Evolutionary conservation across 805 yeast genomes (phyloP).

Genomic region (Candida corydali): DNA sequence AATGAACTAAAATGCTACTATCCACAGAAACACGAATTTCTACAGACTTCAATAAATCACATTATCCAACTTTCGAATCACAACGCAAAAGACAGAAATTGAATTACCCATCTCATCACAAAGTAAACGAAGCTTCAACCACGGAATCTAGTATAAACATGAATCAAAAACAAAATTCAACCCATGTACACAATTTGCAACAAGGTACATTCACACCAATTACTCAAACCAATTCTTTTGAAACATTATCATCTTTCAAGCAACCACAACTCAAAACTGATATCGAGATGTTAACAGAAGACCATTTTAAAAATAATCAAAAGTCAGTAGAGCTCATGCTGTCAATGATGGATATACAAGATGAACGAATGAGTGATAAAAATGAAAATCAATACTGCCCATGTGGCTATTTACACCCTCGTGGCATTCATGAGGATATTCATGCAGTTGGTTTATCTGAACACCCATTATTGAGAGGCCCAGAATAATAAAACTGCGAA

Average conservation of each 20-base stretch:
- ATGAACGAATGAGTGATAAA: neutral
- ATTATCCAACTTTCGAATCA: slow-evolving; percentile 5
- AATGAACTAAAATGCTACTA: no score
- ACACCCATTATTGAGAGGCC: slow-evolving; percentile 22
- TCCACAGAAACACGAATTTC: neutral
- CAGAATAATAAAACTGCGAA: no score
- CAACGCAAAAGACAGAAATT: slow-evolving; percentile 7
- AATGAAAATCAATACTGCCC: slow-evolving; percentile 15
- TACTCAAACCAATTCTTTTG: slow-evolving; percentile 8
- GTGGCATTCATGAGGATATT: slow-evolving; percentile 21
- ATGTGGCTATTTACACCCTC: slow-evolving; percentile 28
- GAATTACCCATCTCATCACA: slow-evolving; percentile 2
- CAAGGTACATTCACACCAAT: slow-evolving; percentile 9
- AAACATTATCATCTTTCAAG: neutral
- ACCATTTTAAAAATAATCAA: neutral
- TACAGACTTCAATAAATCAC: no score
- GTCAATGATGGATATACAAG: neutral
- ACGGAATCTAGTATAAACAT: no score
- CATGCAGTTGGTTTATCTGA: slow-evolving; percentile 20
- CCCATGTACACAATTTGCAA: neutral
- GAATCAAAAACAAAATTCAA: neutral
- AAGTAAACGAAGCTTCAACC: neutral
- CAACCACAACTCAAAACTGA: neutral
- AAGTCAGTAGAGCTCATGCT: neutral
- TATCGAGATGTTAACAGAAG: slow-evolving; percentile 1